Evolutionary conservation across 2,329 filamentous ascomycete species (phyloP).

Genomic region (Aspergillus sp.): DNA sequence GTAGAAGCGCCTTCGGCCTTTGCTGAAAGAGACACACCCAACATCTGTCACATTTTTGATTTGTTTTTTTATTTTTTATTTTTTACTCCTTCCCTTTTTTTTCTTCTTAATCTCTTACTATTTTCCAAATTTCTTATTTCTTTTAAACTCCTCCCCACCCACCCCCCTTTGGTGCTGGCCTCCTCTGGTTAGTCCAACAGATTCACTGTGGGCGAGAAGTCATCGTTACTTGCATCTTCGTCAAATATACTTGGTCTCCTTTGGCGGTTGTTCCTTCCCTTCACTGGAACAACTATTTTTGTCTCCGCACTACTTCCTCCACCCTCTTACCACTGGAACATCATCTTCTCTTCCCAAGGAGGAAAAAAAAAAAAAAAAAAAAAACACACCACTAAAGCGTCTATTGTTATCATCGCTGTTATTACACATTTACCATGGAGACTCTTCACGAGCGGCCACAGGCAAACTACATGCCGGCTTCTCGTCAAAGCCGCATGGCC

Average conservation of each 20-base stretch:
- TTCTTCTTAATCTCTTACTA: background rate
- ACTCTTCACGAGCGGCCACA: constrained; percentile 19
- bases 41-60: constrained; percentile 3
- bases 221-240: background rate
- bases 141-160: background rate
- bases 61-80: background rate
- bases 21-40: constrained; percentile 7
- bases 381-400: background rate
- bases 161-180: background rate
- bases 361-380: no score
- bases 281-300: background rate
- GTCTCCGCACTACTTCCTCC: background rate
- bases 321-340: background rate
- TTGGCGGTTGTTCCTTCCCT: background rate
- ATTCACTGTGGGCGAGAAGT: background rate
- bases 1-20: constrained; percentile 1
- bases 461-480: constrained; percentile 23
- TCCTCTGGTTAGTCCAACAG: background rate
- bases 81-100: background rate
- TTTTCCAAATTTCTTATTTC: background rate
- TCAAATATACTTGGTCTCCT: background rate
- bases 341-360: no score
- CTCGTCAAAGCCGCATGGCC: constrained; percentile 35
- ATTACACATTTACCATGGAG: constrained; percentile 12
- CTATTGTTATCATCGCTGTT: background rate